phyloP scores from a whole-genome alignment of 148 eudicot species.

The Nyssa sinensis region DNA sequence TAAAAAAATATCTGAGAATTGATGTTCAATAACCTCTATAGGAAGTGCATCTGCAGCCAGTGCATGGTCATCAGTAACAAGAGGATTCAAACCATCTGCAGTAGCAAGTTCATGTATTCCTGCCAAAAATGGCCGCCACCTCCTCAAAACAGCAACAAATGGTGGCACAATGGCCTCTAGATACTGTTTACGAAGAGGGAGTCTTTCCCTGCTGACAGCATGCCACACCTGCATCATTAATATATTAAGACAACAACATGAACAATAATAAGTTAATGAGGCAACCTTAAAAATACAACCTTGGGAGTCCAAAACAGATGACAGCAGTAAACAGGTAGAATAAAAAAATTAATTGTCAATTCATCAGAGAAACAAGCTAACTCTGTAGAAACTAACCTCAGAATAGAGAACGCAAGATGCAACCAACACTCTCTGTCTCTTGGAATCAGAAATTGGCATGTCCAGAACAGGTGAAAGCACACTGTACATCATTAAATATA shows the following conservation, averaged over 20 bases:
- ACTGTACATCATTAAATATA: constrained; percentile 49
- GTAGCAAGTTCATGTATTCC: constrained; percentile 96
- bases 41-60: constrained; percentile 92
- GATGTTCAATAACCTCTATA: constrained; percentile 61
- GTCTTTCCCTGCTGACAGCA: constrained; percentile 75
- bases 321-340: constrained; percentile 10
- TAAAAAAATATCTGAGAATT: neutral
- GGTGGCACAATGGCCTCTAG: constrained; percentile 92
- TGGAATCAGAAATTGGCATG: constrained; percentile 91
- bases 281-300: neutral
- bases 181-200: constrained; percentile 82
- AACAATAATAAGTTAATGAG: neutral
- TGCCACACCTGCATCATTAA: constrained; percentile 74
- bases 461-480: constrained; percentile 93
- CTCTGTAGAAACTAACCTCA: constrained; percentile 58
- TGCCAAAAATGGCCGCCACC: constrained; percentile 96
- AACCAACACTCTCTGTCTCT: constrained; percentile 95
- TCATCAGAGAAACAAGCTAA: neutral
- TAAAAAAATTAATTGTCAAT: neutral
- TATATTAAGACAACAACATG: neutral
- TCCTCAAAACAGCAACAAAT: constrained; percentile 82
- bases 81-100: constrained; percentile 84
- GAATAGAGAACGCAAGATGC: constrained; percentile 93
- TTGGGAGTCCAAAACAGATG: neutral
- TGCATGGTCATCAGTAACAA: constrained; percentile 84